Evolutionary conservation across 306 rosid genomes (phyloP), one percentile per base, ranked within the genome.

Genomic region (Sophora flavescens): DNA sequence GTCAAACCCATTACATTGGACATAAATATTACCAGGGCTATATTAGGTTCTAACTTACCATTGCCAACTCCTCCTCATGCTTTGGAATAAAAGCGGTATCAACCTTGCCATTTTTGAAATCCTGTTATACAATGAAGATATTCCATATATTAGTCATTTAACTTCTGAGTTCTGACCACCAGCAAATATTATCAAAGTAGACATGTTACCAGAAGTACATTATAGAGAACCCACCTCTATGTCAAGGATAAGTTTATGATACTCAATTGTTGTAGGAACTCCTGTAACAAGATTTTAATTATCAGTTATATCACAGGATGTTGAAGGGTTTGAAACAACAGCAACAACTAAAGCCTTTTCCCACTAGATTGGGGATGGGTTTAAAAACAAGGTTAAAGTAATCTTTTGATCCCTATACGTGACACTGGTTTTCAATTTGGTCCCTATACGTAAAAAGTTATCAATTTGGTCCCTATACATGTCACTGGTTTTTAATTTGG

Each of bases 211-310:
- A 33, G 47, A 75, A 75, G n/a, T 57, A 36, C 52, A 63, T 45
- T 63, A 60, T 56, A 67, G 59, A 39, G 41, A 67, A 69, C 80
- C 48, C 28, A 92, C 96, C 97, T 95, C 97, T 50, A 89, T 71
- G 69, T 95, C 96, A 51, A 95, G 96, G 86, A 95, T 95, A 56
- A 95, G 97, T 84, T 95, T 95, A 83, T 95, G 98, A 86, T 95
- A 95, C 26, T 95, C 99, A 56, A 95, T 92, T 78, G 99, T 95
- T n/a, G 99, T 95, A 56, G 99, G 99, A 82, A 95, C 91, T 73
- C 99, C 97, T 92, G 93, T 22, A 61, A 82, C 70, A 70, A 66
- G 71, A 60, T 10, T 41, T 50, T 13, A 64, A 33, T 22, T 62
- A 76, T 70, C 59, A 68, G 52, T 54, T 13, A 50, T 38, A 63